These are phyloP conservation scores for Candida montana DNA, from an alignment of 805 yeast genomes.

Conservation along the genomic window DNA sequence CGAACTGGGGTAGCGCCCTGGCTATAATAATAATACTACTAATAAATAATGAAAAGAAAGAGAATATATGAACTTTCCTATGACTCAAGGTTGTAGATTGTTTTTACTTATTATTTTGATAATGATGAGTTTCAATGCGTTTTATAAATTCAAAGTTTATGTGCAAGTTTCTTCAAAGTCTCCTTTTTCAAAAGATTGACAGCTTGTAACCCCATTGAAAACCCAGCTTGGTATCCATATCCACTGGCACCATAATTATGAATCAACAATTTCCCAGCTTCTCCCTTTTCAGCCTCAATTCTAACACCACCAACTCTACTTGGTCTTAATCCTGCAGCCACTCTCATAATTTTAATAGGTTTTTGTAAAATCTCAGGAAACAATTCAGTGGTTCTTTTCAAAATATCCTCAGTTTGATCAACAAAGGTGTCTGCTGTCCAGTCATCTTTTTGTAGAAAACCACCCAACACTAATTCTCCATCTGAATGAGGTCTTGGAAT, in stretches of 20 bases:
- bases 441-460: slow-evolving; percentile 59
- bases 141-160: slow-evolving; percentile 9
- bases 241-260: slow-evolving; percentile 74
- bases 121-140: too few relatives aligned
- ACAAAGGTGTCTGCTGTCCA: slow-evolving; percentile 57
- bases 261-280: slow-evolving; percentile 40
- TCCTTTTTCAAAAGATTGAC: slow-evolving; percentile 27
- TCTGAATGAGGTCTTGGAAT: slow-evolving; percentile 67
- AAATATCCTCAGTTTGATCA: slow-evolving; percentile 54
- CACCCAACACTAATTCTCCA: slow-evolving; percentile 70
- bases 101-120: too few relatives aligned
- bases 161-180: slow-evolving; percentile 8
- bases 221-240: slow-evolving; percentile 62
- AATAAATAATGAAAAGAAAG: too few relatives aligned
- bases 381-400: slow-evolving; percentile 49
- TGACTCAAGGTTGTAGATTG: too few relatives aligned
- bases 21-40: too few relatives aligned
- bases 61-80: too few relatives aligned
- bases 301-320: slow-evolving; percentile 71
- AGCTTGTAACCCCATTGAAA: slow-evolving; percentile 52
- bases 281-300: slow-evolving; percentile 48
- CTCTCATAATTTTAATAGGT: slow-evolving; percentile 51
- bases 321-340: slow-evolving; percentile 74
- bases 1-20: too few relatives aligned
- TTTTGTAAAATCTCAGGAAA: slow-evolving; percentile 43